phyloP scores from a whole-genome alignment of 176 grass and related monocot species.

The Avena eriantha region DNA sequence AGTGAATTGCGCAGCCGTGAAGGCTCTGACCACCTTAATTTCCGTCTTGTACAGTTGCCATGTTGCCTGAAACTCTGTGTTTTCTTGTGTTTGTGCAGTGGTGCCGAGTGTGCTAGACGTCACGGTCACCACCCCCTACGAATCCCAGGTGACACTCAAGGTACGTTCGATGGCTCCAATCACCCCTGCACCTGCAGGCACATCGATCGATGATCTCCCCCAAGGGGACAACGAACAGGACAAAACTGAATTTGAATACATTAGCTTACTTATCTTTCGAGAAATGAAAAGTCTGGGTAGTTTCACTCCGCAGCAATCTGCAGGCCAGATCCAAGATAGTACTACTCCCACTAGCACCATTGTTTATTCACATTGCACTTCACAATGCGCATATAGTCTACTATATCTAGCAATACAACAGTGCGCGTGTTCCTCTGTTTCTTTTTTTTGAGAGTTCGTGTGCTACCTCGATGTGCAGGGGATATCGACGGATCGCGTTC shows the following conservation, averaged over 20 bases:
- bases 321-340: neutral
- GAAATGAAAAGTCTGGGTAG: neutral
- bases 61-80: neutral
- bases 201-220: neutral
- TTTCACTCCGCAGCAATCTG: too few species aligned
- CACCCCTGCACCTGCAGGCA: neutral
- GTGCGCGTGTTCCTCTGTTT: neutral
- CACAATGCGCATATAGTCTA: neutral
- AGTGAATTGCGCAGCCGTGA: slow-evolving; percentile 35
- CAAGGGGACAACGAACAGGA: slow-evolving; percentile 5
- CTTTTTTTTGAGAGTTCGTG: neutral
- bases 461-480: slow-evolving; percentile 51
- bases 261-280: neutral
- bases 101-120: slow-evolving; percentile 78
- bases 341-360: neutral
- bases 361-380: neutral
- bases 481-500: slow-evolving; percentile 84
- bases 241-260: neutral
- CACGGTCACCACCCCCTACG: slow-evolving; percentile 71
- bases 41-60: neutral
- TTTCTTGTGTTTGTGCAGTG: slow-evolving; percentile 54
- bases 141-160: slow-evolving; percentile 95
- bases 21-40: neutral
- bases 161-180: slow-evolving; percentile 44
- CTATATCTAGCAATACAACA: neutral